Conservation (phyloP, 441 rosid genomes). For the Populus tomentosa region DNA sequence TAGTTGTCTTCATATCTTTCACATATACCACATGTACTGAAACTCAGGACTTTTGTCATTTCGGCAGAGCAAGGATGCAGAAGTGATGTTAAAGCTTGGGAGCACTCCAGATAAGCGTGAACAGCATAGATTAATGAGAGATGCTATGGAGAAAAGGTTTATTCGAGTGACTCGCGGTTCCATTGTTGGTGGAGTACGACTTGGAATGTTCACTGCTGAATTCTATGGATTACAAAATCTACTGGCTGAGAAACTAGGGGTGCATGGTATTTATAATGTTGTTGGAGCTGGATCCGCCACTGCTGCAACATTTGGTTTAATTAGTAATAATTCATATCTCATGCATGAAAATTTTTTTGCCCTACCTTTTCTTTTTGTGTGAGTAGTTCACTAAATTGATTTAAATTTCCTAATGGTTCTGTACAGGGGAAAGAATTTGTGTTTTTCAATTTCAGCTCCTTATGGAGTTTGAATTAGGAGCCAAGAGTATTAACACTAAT, state of each 20-base stretch:
- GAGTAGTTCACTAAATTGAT: not conserved
- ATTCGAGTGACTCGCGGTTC: slow-evolving; percentile 87
- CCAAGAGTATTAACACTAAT: not conserved
- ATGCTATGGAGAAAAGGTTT: slow-evolving; percentile 95
- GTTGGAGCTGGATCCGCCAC: slow-evolving; percentile 98
- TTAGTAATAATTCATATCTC: slow-evolving; percentile 41
- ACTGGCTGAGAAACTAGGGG: slow-evolving; percentile 73
- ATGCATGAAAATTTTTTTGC: not conserved
- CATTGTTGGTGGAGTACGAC: slow-evolving; percentile 84
- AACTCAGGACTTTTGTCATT: not conserved
- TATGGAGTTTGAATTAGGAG: not conserved
- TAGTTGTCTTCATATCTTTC: not conserved
- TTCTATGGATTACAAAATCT: slow-evolving; percentile 72
- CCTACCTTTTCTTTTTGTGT: not conserved
- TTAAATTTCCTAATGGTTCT: not conserved
- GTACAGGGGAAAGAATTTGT: not conserved
- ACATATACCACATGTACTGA: not conserved
- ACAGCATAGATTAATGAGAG: slow-evolving; percentile 83
- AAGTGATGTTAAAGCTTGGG: slow-evolving; percentile 93
- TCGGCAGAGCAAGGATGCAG: slow-evolving; percentile 91
- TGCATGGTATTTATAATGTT: slow-evolving; percentile 74
- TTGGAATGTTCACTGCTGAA: slow-evolving; percentile 88
- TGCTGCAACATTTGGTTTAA: slow-evolving; percentile 80
- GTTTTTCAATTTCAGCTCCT: not conserved
- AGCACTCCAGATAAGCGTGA: slow-evolving; percentile 90